Percentiles rank a stretch among this genome's conserved stretches.
phyloP scores from a whole-genome alignment of 495 filamentous ascomycete genomes.

The Aspergillus baeticus region DNA sequence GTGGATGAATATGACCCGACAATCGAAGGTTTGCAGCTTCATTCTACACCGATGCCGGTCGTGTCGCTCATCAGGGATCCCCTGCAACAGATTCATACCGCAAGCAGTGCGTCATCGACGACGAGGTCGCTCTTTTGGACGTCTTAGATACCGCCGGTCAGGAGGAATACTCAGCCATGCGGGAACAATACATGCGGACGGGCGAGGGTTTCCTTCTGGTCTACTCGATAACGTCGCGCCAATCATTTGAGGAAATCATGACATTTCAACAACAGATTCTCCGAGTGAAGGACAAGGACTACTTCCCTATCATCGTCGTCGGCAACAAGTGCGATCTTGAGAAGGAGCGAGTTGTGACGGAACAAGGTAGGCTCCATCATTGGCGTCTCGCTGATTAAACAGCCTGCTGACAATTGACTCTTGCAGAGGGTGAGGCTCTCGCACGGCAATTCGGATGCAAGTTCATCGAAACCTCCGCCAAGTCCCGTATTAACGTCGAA shows the following conservation, averaged over 20 bases:
- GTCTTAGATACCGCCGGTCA: constrained; percentile 97
- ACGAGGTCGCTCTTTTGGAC: constrained; percentile 94
- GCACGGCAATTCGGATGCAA: constrained; percentile 88
- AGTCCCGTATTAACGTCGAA: constrained; percentile 96
- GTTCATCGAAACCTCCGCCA: constrained; percentile 98
- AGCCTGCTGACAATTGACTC: constrained; percentile 24
- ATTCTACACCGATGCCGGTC: constrained; percentile 6
- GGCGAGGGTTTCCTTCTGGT: constrained; percentile 97
- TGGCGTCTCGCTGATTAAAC: background rate
- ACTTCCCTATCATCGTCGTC: constrained; percentile 99
- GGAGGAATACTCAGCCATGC: constrained; percentile 99
- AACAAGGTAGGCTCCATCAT: constrained; percentile 67
- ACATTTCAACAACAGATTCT: constrained; percentile 99
- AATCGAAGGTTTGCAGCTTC: constrained; percentile 80
- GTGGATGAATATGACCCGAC: constrained; percentile 99
- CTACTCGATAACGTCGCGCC: constrained; percentile 95
- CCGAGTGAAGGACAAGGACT: constrained; percentile 97
- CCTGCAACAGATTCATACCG: constrained; percentile 84
- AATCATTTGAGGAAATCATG: constrained; percentile 97
- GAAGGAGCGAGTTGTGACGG: constrained; percentile 80
- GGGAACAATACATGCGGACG: constrained; percentile 99
- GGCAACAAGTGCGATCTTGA: constrained; percentile 99
- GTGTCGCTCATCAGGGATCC: constrained; percentile 19
- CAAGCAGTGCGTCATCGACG: constrained; percentile 98
- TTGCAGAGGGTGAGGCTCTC: constrained; percentile 81